Base-by-base conservation (phyloP, 495 filamentous ascomycete species). In the Penicillium diatomitis region DNA sequence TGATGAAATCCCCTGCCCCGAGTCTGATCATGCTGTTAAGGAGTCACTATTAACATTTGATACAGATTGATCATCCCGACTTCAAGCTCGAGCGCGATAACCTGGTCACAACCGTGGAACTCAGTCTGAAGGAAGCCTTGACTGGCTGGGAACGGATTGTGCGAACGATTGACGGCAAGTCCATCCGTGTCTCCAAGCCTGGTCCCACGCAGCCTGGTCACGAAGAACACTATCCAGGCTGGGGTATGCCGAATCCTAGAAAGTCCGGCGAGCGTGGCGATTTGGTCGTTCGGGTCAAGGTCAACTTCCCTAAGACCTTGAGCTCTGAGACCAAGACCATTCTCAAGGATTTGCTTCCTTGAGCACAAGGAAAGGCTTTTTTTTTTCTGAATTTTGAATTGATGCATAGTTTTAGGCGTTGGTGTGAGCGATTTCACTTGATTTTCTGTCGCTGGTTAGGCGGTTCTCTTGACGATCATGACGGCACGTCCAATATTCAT, bases 91-190 rank as follows among this genome's bases (percentile, higher is more conserved):
- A 89, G 32, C 89, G 87, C 48, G 90, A 97, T 65, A 83, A 96
- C 67, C 74, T 98, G 10, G 67, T 84, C 43, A 77, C 82, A 46
- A 83, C 76, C 0, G 73, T 97, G 56, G 83, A 90, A 2, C 68
- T 98, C 8, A 82, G 81, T 35, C 78, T 98, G n/a, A 96, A 96
- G 62, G 92, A 97, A 70, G 88, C 92, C n/a, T 72, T 98, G 27
- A 95, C 90, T 0, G 92, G 92, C 47, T 98, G 92, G 92, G 80
- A 82, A 52, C 82, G 86, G 33, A 91, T 87, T 35, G 77, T 98
- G 11, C 81, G 80, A n/a, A 98, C 94, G 7, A 96, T 98, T 50
- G 92, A 97, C 58, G 86, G 85, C 51, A 91, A 89, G 61, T 82
- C 86, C 49, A 67, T 97, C 49, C 76, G 71, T 32, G 78, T 97